Conservation (phyloP, 805 yeast species). For the Metschnikowia kofuensis region DNA sequence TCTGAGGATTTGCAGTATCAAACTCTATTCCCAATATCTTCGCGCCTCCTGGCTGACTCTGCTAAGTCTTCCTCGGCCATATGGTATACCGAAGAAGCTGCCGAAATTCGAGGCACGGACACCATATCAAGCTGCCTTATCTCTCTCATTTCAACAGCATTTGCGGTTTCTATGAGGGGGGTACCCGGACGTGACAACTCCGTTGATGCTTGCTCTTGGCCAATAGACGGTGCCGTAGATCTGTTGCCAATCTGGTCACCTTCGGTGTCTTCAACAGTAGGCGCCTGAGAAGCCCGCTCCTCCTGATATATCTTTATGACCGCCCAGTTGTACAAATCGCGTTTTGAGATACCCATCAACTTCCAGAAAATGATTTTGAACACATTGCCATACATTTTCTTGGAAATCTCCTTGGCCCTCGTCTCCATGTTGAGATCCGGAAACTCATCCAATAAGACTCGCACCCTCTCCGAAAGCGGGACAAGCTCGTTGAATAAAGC, state of each 20-base stretch:
- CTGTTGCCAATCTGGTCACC: not conserved
- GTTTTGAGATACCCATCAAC: conserved; percentile 50
- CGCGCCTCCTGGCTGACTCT: conserved; percentile 11
- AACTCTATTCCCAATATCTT: conserved; percentile 8
- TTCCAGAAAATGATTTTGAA: conserved; percentile 47
- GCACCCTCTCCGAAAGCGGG: conserved; percentile 42
- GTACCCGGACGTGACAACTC: not conserved
- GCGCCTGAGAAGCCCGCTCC: conserved; percentile 8
- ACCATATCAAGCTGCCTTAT: not conserved
- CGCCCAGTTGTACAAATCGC: conserved; percentile 51
- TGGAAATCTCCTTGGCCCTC: conserved; percentile 40
- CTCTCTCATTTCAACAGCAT: conserved; percentile 6
- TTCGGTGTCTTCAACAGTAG: not conserved
- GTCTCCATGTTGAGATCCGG: conserved; percentile 41
- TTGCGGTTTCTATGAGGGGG: not conserved
- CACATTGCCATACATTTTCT: conserved; percentile 27
- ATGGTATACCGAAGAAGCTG: conserved; percentile 1
- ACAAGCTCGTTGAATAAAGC: conserved; percentile 37
- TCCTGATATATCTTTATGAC: conserved; percentile 27
- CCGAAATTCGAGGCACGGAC: not conserved
- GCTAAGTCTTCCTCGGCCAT: conserved; percentile 10
- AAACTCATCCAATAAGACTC: conserved; percentile 33
- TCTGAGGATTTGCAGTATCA: not conserved
- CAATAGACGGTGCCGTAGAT: not conserved
- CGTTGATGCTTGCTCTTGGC: not conserved